Evolutionary conservation across 2,329 filamentous ascomycete species (phyloP), one percentile per base, ranked within the genome.

Genomic region (Penicillium sp.): DNA sequence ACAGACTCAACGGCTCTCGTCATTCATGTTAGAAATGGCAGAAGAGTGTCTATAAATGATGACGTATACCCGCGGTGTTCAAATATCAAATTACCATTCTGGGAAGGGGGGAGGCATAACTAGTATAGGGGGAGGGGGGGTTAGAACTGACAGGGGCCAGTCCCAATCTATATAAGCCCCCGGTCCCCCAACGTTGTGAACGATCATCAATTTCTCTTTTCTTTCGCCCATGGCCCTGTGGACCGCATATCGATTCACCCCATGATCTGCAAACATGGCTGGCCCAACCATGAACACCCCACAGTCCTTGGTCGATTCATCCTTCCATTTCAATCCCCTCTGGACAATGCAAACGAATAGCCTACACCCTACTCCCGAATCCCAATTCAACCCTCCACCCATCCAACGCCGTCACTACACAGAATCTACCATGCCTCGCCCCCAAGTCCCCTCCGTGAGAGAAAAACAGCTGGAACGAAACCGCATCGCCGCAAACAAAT

Each of bases 401-500:
- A 42, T 42, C 11, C 19, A 42, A 23, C 35, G 4, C 19, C 16
- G n/a, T 3, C 7, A 10, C 35, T 39, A 39, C 2, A 39, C n/a
- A 9, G 4, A 29, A 13, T 16, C 16, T 4, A 16, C 14, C 14
- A 31, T 13, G 25, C 45, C 45, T 11, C 45, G 9, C 6, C 26
- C 25, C 10, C 14, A 39, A 16, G n/a, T 43, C 3, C 19, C 35
- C n/a, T 39, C 53, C 4, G 46, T 27, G 21, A 49, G 46, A 44
- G 35, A 46, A 4, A 31, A 33, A 13, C 53, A 54, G 16, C 46
- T 55, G 1, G 46, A 55, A 14, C 25, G 37, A 16, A 55, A 55
- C 26, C 46, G 53, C 8, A 25, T 55, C n/a, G 53, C 53, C 16
- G 46, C 53, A 10, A 50, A 50, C 13, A 55, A 55, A 50, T 55